These are phyloP conservation scores for Teunomyces pallodes DNA, from an alignment of 805 yeast genomes.

Conservation along the genomic window DNA sequence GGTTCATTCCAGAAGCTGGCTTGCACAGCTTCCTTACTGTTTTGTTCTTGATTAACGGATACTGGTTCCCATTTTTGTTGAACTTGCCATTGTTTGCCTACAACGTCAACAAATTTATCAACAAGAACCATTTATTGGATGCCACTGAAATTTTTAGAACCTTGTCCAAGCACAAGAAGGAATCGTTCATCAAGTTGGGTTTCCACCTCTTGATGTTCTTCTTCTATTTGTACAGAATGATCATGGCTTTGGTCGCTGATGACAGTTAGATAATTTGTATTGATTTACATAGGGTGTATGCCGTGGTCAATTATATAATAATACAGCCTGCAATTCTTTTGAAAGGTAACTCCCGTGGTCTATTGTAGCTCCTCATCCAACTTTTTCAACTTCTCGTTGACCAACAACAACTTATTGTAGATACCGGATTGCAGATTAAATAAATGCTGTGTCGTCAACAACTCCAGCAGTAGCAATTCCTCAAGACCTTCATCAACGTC, in stretches of 20 bases:
- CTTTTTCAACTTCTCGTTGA: constrained; percentile 22
- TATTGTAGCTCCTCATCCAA: constrained; percentile 15
- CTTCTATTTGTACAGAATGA: constrained; percentile 94
- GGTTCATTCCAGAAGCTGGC: constrained; percentile 86
- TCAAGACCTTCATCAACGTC: constrained; percentile 3
- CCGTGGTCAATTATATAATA: constrained; percentile 2
- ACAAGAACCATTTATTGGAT: constrained; percentile 82
- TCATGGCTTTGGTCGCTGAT: constrained; percentile 83
- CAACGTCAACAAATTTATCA: constrained; percentile 76
- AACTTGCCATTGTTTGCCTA: constrained; percentile 81
- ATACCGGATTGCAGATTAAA: constrained; percentile 27
- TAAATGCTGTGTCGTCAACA: constrained; percentile 12
- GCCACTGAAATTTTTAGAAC: constrained; percentile 98
- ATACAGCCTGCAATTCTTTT: background rate
- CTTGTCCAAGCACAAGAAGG: constrained; percentile 87
- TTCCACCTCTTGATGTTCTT: constrained; percentile 90
- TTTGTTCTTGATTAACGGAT: constrained; percentile 79
- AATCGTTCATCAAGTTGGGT: constrained; percentile 84
- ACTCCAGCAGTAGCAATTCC: constrained; percentile 6
- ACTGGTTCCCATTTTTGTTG: constrained; percentile 85
- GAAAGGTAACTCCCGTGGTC: background rate
- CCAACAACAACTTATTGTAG: constrained; percentile 15
- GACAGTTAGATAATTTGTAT: constrained; percentile 20
- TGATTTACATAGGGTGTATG: background rate
- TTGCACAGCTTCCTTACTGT: constrained; percentile 70